Evolutionary conservation across 1,284 basidiomycete genomes (phyloP).

Genomic region (Sporisorium scitamineum): DNA sequence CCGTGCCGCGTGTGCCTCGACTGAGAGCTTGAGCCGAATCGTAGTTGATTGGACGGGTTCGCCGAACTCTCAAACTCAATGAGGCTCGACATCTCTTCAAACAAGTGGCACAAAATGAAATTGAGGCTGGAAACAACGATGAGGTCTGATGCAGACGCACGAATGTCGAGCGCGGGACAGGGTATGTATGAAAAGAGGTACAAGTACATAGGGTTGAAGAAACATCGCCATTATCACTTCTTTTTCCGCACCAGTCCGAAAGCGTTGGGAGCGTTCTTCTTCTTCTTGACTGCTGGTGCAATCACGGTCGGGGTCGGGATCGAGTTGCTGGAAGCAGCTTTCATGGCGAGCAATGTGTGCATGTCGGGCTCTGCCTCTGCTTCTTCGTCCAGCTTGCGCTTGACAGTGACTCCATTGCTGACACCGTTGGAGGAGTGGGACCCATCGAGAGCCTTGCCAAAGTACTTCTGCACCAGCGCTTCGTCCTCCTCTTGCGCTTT

Average conservation of each 20-base stretch:
- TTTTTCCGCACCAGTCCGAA: conserved; percentile 67
- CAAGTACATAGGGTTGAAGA: conserved; percentile 12
- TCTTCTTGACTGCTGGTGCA: conserved; percentile 37
- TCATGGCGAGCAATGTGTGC: conserved; percentile 23
- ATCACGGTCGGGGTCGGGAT: background rate
- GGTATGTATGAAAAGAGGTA: conserved; percentile 7
- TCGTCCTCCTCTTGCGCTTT: conserved; percentile 91
- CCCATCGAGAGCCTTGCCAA: conserved; percentile 76
- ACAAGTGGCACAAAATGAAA: background rate
- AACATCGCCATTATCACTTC: conserved; percentile 10
- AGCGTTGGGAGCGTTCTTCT: conserved; percentile 60
- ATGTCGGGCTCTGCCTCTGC: conserved; percentile 31
- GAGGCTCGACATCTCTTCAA: too few species aligned
- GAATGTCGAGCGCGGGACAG: conserved; percentile 1
- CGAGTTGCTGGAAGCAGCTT: conserved; percentile 1
- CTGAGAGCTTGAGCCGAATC: background rate
- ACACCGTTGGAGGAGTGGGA: background rate
- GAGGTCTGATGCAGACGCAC: background rate
- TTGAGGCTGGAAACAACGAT: background rate
- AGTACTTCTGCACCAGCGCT: conserved; percentile 84
- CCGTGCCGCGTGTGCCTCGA: background rate
- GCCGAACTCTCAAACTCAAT: too few species aligned
- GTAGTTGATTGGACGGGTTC: too few species aligned
- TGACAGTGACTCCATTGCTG: conserved; percentile 14
- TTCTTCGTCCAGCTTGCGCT: conserved; percentile 52